Conservation (phyloP, 2,329 filamentous ascomycete species). For the Fusarium denticulatum region DNA sequence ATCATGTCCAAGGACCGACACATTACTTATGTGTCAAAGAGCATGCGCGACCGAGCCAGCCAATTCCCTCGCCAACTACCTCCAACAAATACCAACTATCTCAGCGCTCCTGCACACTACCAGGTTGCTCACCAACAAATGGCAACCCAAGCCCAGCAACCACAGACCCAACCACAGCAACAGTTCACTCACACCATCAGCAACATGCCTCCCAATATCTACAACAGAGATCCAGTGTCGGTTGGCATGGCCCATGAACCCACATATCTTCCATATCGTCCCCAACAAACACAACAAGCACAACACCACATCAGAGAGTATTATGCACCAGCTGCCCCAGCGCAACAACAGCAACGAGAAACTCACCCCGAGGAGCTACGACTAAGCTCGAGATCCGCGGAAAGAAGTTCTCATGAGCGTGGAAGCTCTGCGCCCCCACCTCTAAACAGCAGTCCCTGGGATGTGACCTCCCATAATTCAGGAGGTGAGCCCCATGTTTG, state of each 20-base stretch:
- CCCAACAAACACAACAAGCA: conserved; percentile 14
- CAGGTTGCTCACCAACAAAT: conserved; percentile 15
- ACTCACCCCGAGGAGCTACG: conserved; percentile 2
- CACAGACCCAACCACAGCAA: conserved; percentile 13
- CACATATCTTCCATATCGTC: conserved; percentile 21
- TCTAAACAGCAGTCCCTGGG: conserved; percentile 59
- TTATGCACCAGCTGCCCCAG: conserved; percentile 15
- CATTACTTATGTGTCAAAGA: conserved; percentile 59
- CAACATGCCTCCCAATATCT: not conserved
- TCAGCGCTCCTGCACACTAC: conserved; percentile 42
- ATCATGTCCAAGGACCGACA: conserved; percentile 56
- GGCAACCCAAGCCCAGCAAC: not conserved
- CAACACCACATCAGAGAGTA: conserved; percentile 24
- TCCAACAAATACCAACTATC: conserved; percentile 57
- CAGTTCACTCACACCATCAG: conserved; percentile 14
- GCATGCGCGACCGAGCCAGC: conserved; percentile 53
- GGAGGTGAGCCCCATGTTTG: conserved; percentile 44
- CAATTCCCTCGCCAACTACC: conserved; percentile 59
- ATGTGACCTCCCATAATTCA: conserved; percentile 46
- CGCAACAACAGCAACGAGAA: not conserved
- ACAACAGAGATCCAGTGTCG: conserved; percentile 12
- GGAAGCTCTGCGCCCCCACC: conserved; percentile 62
- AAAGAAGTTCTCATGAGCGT: conserved; percentile 52
- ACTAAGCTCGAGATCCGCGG: conserved; percentile 35
- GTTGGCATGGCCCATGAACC: conserved; percentile 5